Evolutionary conservation across 148 eudicot species (phyloP), one percentile per base, ranked within the genome.

Genomic region (Amaranthus cruentus): DNA sequence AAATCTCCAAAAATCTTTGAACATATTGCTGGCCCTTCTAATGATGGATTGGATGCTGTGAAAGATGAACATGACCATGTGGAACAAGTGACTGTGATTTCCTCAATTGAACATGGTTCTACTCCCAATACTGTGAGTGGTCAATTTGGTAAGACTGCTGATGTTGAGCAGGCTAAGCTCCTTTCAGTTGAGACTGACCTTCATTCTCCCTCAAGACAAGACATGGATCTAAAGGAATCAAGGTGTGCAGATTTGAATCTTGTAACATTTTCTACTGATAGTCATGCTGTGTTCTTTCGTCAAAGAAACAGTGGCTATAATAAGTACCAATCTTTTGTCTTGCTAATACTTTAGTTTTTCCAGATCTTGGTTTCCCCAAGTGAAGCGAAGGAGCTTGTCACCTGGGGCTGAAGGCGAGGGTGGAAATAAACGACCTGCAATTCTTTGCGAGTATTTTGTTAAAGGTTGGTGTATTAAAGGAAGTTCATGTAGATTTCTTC

Each of bases 401-500:
- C 82, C 93, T 55, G 78, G 49, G 62, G 71, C 66, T 12, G 90
- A 81, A 68, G 52, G 60, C 47, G 83, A 76, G 69, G 80, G 73
- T 67, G 80, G 69, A 75, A 91, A 70, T 74, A 91, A 94, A 83
- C 85, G 88, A 72, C 80, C 85, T 21, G 89, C 86, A 58, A 66
- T 88, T 62, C 54, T 84, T 55, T 94, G 98, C 66, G 88, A 89
- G 21, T 94, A 79, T 81, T 90, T 85, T 81, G 86, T 89, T 38
- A 87, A 88, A 81, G 98, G 97, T 75, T 94, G 98, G 98, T 94
- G 98, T 83, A 88, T 94, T 68, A 94, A 84, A 84, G 98, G 97
- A 75, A 84, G 81, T 75, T 82, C 90, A 18, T 94, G 97, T 85
- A 88, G 87, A 83, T 91, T 94, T 74, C 87, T 88, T 78, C 98